Conservation (phyloP, 2,329 filamentous ascomycete species). For the Didymosphaeria variabile region DNA sequence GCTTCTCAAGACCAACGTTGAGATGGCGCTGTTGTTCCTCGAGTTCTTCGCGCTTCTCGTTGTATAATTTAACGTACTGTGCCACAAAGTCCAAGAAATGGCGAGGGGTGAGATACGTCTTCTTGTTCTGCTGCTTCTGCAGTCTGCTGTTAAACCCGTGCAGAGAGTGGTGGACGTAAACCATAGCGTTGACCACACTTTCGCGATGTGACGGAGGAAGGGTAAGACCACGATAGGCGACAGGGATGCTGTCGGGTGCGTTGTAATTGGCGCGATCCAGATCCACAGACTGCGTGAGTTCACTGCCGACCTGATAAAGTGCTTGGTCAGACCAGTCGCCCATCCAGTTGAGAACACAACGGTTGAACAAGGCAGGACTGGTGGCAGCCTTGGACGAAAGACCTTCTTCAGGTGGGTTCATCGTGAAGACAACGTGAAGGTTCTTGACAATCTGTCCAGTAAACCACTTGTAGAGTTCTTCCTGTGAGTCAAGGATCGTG, state of each 20-base stretch:
- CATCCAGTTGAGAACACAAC: constrained; percentile 99
- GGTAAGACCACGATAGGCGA: constrained; percentile 85
- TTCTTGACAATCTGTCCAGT: constrained; percentile 99
- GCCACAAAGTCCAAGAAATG: constrained; percentile 98
- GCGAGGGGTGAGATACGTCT: constrained; percentile 91
- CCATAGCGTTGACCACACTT: constrained; percentile 96
- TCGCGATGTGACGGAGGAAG: constrained; percentile 91
- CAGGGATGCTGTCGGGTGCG: constrained; percentile 89
- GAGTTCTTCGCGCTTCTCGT: constrained; percentile 96
- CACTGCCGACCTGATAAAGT: constrained; percentile 94
- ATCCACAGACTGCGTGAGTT: constrained; percentile 95
- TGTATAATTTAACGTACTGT: constrained; percentile 96
- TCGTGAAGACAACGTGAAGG: constrained; percentile 98
- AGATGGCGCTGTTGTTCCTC: constrained; percentile 98
- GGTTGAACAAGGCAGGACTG: constrained; percentile 97
- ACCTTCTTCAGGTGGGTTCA: constrained; percentile 98
- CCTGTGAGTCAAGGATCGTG: constrained; percentile 92
- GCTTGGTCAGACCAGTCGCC: constrained; percentile 99
- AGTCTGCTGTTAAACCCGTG: constrained; percentile 89
- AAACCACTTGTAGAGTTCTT: constrained; percentile 99
- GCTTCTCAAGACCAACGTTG: constrained; percentile 96
- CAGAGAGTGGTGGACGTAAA: constrained; percentile 96
- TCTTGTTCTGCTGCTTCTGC: constrained; percentile 88
- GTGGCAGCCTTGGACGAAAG: constrained; percentile 96
- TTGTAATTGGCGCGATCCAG: constrained; percentile 86